Base-by-base conservation (phyloP, 2,329 filamentous ascomycete species). In the Intubia oerlemansii region DNA sequence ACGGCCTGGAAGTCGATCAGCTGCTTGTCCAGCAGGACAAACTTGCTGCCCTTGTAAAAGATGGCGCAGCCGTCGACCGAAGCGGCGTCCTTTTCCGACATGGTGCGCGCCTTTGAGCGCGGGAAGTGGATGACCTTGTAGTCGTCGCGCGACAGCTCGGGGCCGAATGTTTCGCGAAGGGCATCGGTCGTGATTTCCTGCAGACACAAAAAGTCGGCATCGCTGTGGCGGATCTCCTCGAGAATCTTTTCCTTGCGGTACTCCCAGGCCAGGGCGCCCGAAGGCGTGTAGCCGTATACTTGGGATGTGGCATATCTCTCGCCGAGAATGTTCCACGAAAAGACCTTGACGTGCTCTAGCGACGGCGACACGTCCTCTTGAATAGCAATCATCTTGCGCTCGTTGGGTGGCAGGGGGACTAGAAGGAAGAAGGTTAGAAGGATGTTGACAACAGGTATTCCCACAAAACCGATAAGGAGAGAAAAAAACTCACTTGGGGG, bases 71-170 rank as follows among this genome's bases (percentile, higher is more conserved):
- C 88, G 51, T 98, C 88, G 10, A 98, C 85, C n/a, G 63, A 59
- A 42, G 76, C 78, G 5, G 82, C 78, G 39, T 93, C 81, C 51
- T 76, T 79, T 43, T 90, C 81, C 10, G 67, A 66, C 80, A 95
- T 91, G 7, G 85, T 93, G 52, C 77, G 78, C 20, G 84, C 79
- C 44, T 88, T 70, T 24, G 78, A 75, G 48, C 91, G 85, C 25
- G 84, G 80, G 66, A 77, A 92, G 46, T 85, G 90, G 4, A 92
- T 73, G 15, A 88, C 85, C 53, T 82, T 90, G 62, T 95, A 98
- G 38, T 85, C 82, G 41, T 76, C 63, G 41, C 80, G 73, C 3
- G 80, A 80, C 33, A 98, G 62, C 35, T 81, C 69, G n/a, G 79
- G 76, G 34, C 77, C 71, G 55, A 95, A 88, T 43, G 76, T 90